Percentiles rank a stretch among this genome's conserved stretches.
Conservation (phyloP, 805 yeast genomes). For the Cyberlindnera meyerae region DNA sequence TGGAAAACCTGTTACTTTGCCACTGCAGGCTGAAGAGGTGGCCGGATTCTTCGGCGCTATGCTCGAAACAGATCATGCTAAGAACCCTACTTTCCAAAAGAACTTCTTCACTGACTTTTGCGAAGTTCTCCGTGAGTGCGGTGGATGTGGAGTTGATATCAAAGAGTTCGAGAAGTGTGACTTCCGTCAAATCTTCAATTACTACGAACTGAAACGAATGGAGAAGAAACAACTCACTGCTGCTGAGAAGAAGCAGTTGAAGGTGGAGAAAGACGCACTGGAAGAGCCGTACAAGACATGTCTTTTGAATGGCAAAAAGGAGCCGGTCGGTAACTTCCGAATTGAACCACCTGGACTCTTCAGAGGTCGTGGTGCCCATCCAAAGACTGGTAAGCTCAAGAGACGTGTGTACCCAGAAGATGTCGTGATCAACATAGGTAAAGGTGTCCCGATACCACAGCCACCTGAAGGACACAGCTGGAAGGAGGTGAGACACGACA, state of each 20-base stretch:
- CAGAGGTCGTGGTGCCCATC: slow-evolving; percentile 96
- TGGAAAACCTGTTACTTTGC: slow-evolving; percentile 69
- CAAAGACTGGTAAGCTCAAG: slow-evolving; percentile 89
- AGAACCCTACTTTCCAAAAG: slow-evolving; percentile 78
- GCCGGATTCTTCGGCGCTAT: slow-evolving; percentile 93
- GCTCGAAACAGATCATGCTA: slow-evolving; percentile 82
- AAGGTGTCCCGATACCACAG: slow-evolving; percentile 64
- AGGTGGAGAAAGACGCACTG: slow-evolving; percentile 63
- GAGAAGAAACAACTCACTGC: slow-evolving; percentile 64
- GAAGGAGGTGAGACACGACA: slow-evolving; percentile 88
- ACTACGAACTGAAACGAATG: slow-evolving; percentile 65
- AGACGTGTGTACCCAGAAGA: slow-evolving; percentile 87
- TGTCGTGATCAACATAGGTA: slow-evolving; percentile 76
- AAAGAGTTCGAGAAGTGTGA: slow-evolving; percentile 66
- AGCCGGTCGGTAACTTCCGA: slow-evolving; percentile 89
- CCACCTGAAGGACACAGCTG: slow-evolving; percentile 87
- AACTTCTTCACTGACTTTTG: slow-evolving; percentile 82
- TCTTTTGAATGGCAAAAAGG: slow-evolving; percentile 77
- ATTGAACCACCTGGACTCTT: slow-evolving; percentile 96
- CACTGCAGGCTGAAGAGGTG: slow-evolving; percentile 87
- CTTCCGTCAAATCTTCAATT: slow-evolving; percentile 65
- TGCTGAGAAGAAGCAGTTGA: slow-evolving; percentile 71
- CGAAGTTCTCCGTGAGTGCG: slow-evolving; percentile 60
- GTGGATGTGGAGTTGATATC: slow-evolving; percentile 57
- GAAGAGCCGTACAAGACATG: slow-evolving; percentile 85